A percentile compares a stretch with the other conserved stretches of the same genome.
These are phyloP conservation scores for Leucaena leucocephala DNA, from an alignment of 306 rosid genomes.

Conservation along the genomic window DNA sequence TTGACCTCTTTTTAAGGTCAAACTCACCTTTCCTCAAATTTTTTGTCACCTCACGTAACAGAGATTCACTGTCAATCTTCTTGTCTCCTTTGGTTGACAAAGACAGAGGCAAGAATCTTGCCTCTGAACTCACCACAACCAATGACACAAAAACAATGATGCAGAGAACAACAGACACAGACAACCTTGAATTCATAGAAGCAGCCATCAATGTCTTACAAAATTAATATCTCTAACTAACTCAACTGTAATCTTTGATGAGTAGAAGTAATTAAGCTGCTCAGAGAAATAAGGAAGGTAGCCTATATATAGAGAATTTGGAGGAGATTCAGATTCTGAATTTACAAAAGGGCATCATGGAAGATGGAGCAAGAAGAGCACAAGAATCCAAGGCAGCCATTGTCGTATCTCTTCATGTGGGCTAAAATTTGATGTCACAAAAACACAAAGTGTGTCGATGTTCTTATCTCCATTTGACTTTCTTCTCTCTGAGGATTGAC, in stretches of 20 bases:
- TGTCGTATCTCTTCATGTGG: slow-evolving; percentile 22
- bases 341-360: slow-evolving; percentile 23
- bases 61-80: slow-evolving; percentile 36
- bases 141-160: slow-evolving; percentile 34
- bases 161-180: slow-evolving; percentile 31
- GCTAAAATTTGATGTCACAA: slow-evolving; percentile 24
- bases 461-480: background rate
- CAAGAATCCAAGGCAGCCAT: slow-evolving; percentile 7
- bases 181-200: slow-evolving; percentile 31
- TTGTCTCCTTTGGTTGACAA: slow-evolving; percentile 23
- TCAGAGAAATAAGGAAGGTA: slow-evolving; percentile 1
- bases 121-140: slow-evolving; percentile 46
- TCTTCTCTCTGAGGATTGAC: slow-evolving; percentile 5
- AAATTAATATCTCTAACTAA: background rate
- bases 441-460: slow-evolving; percentile 1
- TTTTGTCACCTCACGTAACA: slow-evolving; percentile 34
- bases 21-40: slow-evolving; percentile 6
- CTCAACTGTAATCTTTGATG: slow-evolving; percentile 3
- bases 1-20: slow-evolving; percentile 32
- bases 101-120: slow-evolving; percentile 24
- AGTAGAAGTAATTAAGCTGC: background rate
- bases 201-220: slow-evolving; percentile 31
- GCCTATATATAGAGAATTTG: slow-evolving; percentile 36
- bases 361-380: slow-evolving; percentile 19
- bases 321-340: background rate